Evolutionary conservation across 2,329 filamentous ascomycete genomes (phyloP).

Genomic region (Furcasterigmium sp.): DNA sequence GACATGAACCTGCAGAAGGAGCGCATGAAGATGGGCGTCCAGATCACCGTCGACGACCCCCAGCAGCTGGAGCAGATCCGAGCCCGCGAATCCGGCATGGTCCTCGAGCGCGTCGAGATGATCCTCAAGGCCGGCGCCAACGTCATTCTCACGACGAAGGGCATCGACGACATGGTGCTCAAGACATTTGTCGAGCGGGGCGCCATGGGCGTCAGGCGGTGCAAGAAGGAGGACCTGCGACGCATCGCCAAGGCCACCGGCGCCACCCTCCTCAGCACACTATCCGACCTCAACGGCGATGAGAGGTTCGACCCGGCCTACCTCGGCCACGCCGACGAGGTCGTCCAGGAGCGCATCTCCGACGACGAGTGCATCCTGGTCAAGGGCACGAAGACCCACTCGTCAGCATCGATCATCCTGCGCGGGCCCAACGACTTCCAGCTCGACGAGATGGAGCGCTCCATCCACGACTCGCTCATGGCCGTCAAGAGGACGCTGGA

Average conservation of each 20-base stretch:
- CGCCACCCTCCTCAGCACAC: conserved; percentile 83
- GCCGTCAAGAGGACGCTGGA: conserved; percentile 96
- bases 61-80: conserved; percentile 97
- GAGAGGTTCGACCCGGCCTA: conserved; percentile 92
- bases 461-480: conserved; percentile 92
- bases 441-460: conserved; percentile 98
- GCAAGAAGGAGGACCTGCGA: conserved; percentile 97
- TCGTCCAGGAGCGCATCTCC: conserved; percentile 96
- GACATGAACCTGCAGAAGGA: conserved; percentile 99
- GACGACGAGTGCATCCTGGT: conserved; percentile 98
- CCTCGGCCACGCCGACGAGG: conserved; percentile 88
- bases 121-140: conserved; percentile 97
- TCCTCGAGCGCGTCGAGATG: conserved; percentile 92
- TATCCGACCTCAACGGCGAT: conserved; percentile 95
- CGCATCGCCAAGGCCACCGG: conserved; percentile 95
- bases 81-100: conserved; percentile 85
- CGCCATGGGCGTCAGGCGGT: conserved; percentile 91
- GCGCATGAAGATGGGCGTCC: conserved; percentile 97
- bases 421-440: conserved; percentile 94
- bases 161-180: conserved; percentile 91
- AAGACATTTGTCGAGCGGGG: conserved; percentile 94
- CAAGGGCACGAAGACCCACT: conserved; percentile 92
- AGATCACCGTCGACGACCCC: conserved; percentile 96
- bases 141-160: conserved; percentile 94
- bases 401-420: conserved; percentile 91